Evolutionary conservation across 2,329 filamentous ascomycete genomes (phyloP), one percentile per base, ranked within the genome.

Genomic region (Penicillium sp.): DNA sequence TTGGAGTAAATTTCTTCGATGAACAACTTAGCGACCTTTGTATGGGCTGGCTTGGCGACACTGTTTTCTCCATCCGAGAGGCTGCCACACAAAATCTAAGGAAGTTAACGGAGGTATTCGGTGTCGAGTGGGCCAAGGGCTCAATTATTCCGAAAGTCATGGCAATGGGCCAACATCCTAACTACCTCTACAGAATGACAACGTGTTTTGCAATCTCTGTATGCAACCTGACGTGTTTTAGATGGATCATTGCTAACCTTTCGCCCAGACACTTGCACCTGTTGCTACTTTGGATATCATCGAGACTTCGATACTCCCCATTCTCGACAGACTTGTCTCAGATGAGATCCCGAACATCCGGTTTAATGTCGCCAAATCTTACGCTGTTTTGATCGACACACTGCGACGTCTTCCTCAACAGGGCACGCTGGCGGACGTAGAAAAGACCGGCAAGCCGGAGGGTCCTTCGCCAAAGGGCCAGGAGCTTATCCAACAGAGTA

Each of bases 131-230:
- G 95, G 94, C 95, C 48, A 96, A 90, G 78, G 91, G 93, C 76
- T 93, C 93, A 51, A 99, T 99, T 74, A 96, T 99, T 71, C 95
- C 95, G 64, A 98, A 98, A 84, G 95, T 99, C 67, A 95, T 97
- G 86, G 91, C 91, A 44, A 98, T 99, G 95, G 95, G 95, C 63
- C 91, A 92, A 75, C 95, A 99, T 78, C 92, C 94, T 64, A 99
- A 99, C 83, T 99, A 99, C 78, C 90, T 99, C 57, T 99, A 99
- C 86, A 88, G 95, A 77, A 99, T 99, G 95, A 99, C 95, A 9
- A 99, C 95, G n/a, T 98, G 94, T 82, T 99, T 99, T 78, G 95
- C 95, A 65, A 96, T 99, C 69, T 94, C 93, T 71, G 95, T 99
- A 86, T 84, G 91, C 86, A 35, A 3, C 21, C 11, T 45, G 7